A percentile compares a stretch with the other conserved stretches of the same genome.
phyloP scores from a whole-genome alignment of 352 stramenopile genomes.

The Globisporangium carolinianum region DNA sequence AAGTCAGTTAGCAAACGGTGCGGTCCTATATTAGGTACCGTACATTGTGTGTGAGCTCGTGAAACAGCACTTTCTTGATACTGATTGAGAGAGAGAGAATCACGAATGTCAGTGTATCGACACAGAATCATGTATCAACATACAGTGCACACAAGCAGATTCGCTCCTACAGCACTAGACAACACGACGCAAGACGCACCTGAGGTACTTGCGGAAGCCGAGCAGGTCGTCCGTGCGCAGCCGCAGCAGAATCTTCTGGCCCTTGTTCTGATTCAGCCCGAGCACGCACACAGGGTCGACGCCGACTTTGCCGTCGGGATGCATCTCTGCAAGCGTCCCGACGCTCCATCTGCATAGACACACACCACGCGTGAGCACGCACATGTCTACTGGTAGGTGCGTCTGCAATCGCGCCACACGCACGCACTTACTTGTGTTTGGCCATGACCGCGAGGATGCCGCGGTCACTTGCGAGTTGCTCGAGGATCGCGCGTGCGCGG shows the following conservation, averaged over 20 bases:
- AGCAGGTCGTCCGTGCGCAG: constrained; percentile 92
- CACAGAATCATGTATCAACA: no score
- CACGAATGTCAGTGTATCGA: background rate
- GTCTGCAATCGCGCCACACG: background rate
- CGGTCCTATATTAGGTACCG: constrained; percentile 1
- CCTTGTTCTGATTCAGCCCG: constrained; percentile 94
- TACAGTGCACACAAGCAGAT: no score
- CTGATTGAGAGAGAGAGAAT: constrained; percentile 14
- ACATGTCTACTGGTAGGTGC: no score
- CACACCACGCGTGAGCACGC: background rate
- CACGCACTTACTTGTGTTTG: constrained; percentile 71
- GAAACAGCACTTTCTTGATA: constrained; percentile 92
- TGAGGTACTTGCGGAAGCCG: constrained; percentile 88
- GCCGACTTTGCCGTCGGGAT: constrained; percentile 87
- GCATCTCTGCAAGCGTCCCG: constrained; percentile 82
- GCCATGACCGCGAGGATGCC: constrained; percentile 85
- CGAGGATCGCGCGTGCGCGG: constrained; percentile 71
- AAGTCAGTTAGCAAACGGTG: background rate
- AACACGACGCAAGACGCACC: constrained; percentile 17
- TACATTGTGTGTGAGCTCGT: constrained; percentile 94
- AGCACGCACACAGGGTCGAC: constrained; percentile 85
- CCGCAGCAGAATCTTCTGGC: constrained; percentile 91
- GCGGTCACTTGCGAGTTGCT: constrained; percentile 79
- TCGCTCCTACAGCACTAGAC: no score
- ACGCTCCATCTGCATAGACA: constrained; percentile 69